Percentiles rank a stretch among this genome's conserved stretches.
Evolutionary conservation across 2,329 filamentous ascomycete species (phyloP).

Genomic region (Neocucurbitaria cava): DNA sequence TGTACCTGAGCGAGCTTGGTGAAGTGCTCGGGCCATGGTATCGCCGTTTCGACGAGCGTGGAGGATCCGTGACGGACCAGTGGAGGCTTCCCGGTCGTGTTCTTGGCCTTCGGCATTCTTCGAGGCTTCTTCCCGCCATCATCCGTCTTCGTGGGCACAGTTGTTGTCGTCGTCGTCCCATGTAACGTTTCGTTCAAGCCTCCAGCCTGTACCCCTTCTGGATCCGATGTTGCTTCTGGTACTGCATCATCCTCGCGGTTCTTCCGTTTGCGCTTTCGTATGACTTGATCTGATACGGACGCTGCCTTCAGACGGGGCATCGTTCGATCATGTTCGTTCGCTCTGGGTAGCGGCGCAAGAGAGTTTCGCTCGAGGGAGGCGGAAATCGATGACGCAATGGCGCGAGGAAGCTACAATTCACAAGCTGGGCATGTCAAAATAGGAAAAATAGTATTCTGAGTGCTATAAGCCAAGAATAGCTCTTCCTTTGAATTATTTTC

Average conservation of each 20-base stretch:
- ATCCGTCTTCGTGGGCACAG: slow-evolving; percentile 62
- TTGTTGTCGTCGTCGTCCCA: slow-evolving; percentile 47
- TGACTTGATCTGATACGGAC: slow-evolving; percentile 53
- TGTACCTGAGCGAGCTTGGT: slow-evolving; percentile 77
- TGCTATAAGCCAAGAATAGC: not conserved
- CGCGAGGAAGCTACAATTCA: slow-evolving; percentile 1
- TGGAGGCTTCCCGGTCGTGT: slow-evolving; percentile 44
- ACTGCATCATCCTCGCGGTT: slow-evolving; percentile 27
- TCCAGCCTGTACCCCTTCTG: slow-evolving; percentile 12
- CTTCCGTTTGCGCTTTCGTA: slow-evolving; percentile 54
- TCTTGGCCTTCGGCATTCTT: slow-evolving; percentile 50
- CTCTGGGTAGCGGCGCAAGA: not conserved
- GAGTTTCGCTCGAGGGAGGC: slow-evolving; percentile 6
- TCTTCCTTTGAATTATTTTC: not conserved
- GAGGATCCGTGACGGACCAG: slow-evolving; percentile 56
- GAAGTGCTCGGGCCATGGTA: slow-evolving; percentile 79
- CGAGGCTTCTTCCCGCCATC: slow-evolving; percentile 63
- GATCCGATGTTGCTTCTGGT: slow-evolving; percentile 8
- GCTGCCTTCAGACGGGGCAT: slow-evolving; percentile 50
- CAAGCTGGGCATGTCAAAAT: not conserved
- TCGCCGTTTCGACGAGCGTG: slow-evolving; percentile 57
- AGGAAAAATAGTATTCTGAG: not conserved
- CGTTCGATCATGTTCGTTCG: slow-evolving; percentile 18
- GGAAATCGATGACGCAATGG: slow-evolving; percentile 36
- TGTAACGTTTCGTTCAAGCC: slow-evolving; percentile 9